Conservation (phyloP, 1,284 basidiomycete species). For the Pisolithus thermaeus region DNA sequence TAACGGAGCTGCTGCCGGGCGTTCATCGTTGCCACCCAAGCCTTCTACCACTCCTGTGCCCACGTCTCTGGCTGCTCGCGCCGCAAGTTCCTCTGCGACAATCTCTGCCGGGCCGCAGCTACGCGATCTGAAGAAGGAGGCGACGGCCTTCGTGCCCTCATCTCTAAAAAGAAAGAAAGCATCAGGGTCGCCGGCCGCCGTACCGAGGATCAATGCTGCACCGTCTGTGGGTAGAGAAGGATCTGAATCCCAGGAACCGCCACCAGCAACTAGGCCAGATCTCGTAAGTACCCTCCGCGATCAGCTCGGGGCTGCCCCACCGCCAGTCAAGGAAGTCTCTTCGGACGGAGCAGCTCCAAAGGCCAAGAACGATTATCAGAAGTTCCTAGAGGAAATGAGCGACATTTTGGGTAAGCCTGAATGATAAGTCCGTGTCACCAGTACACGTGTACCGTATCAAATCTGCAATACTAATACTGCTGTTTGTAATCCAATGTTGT, state of each 20-base stretch:
- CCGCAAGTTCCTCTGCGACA: constrained; percentile 45
- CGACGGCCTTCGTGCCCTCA: constrained; percentile 80
- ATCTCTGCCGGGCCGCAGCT: constrained; percentile 80
- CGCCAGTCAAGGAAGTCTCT: constrained; percentile 15
- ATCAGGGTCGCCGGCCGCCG: constrained; percentile 21
- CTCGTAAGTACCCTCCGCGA: constrained; percentile 55
- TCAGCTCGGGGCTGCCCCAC: constrained; percentile 43
- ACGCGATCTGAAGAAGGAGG: constrained; percentile 88
- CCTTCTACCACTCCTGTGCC: constrained; percentile 25
- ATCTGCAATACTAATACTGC: background rate
- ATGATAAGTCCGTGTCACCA: constrained; percentile 7
- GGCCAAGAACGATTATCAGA: constrained; percentile 66
- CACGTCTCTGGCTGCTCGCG: constrained; percentile 41
- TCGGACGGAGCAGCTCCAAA: constrained; percentile 28
- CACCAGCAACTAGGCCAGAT: constrained; percentile 49
- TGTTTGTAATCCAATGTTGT: background rate
- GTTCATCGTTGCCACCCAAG: constrained; percentile 40
- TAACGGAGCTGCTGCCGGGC: constrained; percentile 23
- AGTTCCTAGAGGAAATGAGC: constrained; percentile 69
- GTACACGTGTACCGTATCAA: background rate
- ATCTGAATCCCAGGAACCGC: constrained; percentile 26
- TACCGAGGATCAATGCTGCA: constrained; percentile 57
- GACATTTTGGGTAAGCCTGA: constrained; percentile 39
- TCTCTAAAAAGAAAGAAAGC: constrained; percentile 61
- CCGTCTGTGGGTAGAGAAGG: constrained; percentile 38